Percentiles rank a stretch among this genome's conserved stretches.
These are phyloP conservation scores for Nectriaceae sp. DNA, from an alignment of 2,329 filamentous ascomycete genomes.

Conservation along the genomic window DNA sequence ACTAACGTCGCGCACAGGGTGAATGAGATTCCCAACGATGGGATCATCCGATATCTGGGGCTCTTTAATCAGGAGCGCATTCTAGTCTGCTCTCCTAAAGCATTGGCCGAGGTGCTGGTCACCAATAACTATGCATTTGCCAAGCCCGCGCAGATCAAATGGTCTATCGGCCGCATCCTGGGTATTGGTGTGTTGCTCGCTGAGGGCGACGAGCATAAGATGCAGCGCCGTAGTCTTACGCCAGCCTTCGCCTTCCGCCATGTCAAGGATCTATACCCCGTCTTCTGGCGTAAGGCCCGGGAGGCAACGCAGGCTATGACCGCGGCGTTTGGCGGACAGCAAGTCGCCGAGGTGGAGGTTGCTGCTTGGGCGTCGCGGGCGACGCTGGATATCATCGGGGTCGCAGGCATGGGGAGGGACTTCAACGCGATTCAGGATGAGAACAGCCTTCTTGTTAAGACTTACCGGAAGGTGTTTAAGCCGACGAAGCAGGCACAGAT, in stretches of 20 bases:
- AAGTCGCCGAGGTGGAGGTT: constrained; percentile 54
- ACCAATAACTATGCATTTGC: constrained; percentile 70
- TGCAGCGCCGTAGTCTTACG: constrained; percentile 75
- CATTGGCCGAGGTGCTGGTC: constrained; percentile 69
- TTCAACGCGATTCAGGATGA: constrained; percentile 67
- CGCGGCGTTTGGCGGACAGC: constrained; percentile 30
- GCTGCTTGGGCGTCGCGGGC: constrained; percentile 65
- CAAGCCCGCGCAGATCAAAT: constrained; percentile 59
- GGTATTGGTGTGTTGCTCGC: constrained; percentile 75
- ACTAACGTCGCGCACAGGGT: constrained; percentile 49
- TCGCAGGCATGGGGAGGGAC: constrained; percentile 71
- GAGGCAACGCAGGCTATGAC: constrained; percentile 68
- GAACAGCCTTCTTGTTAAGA: constrained; percentile 57
- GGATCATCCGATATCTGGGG: constrained; percentile 67
- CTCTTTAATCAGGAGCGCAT: constrained; percentile 65
- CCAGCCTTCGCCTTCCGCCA: constrained; percentile 87
- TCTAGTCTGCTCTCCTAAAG: constrained; percentile 63
- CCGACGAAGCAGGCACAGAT: constrained; percentile 53
- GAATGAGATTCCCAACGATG: constrained; percentile 64
- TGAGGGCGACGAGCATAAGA: constrained; percentile 89
- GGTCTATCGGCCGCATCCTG: constrained; percentile 62
- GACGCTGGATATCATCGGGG: constrained; percentile 75
- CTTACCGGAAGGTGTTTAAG: constrained; percentile 58
- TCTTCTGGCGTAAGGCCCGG: constrained; percentile 78
- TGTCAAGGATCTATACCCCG: constrained; percentile 79